Percentiles rank a stretch among this genome's conserved stretches.
Conservation (phyloP, 2,329 filamentous ascomycete species). For the Penicillium thymicola region DNA sequence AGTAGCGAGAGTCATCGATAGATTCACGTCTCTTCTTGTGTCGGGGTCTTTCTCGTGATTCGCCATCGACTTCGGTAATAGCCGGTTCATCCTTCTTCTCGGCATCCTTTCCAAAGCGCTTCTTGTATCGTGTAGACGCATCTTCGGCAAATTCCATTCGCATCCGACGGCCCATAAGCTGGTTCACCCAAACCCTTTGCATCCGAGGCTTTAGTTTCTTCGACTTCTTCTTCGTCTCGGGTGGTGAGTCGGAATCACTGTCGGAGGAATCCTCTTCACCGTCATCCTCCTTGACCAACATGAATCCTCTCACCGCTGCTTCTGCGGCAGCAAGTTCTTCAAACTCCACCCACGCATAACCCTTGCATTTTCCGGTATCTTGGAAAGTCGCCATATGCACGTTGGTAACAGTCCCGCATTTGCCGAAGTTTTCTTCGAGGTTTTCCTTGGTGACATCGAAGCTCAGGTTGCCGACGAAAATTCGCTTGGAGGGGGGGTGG, state of each 20-base stretch:
- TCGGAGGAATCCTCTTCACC: conserved; percentile 48
- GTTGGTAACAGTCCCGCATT: conserved; percentile 78
- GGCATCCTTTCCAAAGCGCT: conserved; percentile 78
- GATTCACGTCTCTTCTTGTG: conserved; percentile 26
- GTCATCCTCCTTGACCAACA: conserved; percentile 57
- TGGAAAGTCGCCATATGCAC: conserved; percentile 92
- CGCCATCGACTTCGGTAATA: conserved; percentile 23
- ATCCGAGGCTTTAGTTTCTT: conserved; percentile 45
- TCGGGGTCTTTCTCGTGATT: conserved; percentile 24
- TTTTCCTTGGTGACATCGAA: conserved; percentile 81
- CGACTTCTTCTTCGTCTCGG: conserved; percentile 31
- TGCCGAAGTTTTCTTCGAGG: conserved; percentile 73
- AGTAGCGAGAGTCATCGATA: conserved; percentile 45
- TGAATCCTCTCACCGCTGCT: conserved; percentile 75
- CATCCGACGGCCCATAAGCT: conserved; percentile 72
- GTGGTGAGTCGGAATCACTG: conserved; percentile 38
- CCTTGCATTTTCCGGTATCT: conserved; percentile 96
- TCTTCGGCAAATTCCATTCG: conserved; percentile 95
- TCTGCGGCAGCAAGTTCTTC: conserved; percentile 71
- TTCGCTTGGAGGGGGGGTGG: conserved; percentile 69
- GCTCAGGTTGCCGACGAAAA: conserved; percentile 88
- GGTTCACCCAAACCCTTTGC: conserved; percentile 75
- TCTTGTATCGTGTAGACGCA: conserved; percentile 83
- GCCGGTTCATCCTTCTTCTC: conserved; percentile 33
- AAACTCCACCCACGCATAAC: conserved; percentile 93